Evolutionary conservation across 2,329 filamentous ascomycete genomes (phyloP).

Genomic region (Volutella citrinella): DNA sequence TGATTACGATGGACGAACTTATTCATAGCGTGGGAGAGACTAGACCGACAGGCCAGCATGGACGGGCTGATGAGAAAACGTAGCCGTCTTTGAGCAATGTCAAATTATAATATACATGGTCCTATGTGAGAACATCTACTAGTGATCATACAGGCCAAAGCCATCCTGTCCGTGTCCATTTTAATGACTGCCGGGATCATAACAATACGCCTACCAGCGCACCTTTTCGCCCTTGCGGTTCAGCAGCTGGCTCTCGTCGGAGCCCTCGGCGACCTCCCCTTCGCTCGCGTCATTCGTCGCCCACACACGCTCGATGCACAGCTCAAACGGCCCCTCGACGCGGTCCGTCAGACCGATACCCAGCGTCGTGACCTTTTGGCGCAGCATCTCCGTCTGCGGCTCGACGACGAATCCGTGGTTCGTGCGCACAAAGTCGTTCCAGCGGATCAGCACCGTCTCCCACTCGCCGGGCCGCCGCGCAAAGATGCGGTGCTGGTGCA

Average conservation of each 20-base stretch:
- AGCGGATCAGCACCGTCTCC: conserved; percentile 92
- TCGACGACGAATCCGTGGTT: conserved; percentile 91
- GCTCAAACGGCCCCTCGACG: conserved; percentile 81
- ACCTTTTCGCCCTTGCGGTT: conserved; percentile 37
- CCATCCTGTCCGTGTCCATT: too few relatives aligned
- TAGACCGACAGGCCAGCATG: too few relatives aligned
- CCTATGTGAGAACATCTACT: too few relatives aligned
- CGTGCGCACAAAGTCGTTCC: conserved; percentile 91
- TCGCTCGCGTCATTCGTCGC: conserved; percentile 65
- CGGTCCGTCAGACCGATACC: conserved; percentile 89
- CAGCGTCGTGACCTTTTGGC: conserved; percentile 79
- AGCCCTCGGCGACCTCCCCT: conserved; percentile 13
- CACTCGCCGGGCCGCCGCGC: conserved; percentile 76
- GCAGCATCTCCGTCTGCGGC: conserved; percentile 85
- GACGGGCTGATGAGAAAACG: too few relatives aligned
- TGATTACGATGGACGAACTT: too few relatives aligned
- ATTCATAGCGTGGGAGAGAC: too few relatives aligned
- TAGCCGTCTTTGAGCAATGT: too few relatives aligned
- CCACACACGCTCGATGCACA: conserved; percentile 85
- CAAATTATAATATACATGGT: too few relatives aligned
- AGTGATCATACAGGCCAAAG: too few relatives aligned
- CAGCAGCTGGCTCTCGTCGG: conserved; percentile 29
- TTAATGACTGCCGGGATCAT: too few relatives aligned
- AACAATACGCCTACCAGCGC: conserved; percentile 31
- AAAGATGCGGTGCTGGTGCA: conserved; percentile 91